Conservation (phyloP, 495 filamentous ascomycete species). For the Penicillium flavigenum region DNA sequence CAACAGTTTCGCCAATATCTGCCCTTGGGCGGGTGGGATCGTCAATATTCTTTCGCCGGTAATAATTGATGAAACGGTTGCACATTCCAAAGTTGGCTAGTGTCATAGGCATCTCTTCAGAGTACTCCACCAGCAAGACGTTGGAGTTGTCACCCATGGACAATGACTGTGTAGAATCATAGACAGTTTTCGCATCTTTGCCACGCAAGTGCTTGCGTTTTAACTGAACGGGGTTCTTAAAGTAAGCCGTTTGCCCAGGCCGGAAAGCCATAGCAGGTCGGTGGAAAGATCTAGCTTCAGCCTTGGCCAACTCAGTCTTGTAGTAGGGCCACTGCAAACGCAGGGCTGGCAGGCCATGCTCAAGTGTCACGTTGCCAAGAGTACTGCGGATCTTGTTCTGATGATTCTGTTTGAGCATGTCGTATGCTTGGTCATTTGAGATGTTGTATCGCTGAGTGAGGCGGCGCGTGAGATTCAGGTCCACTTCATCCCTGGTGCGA, state of each 20-base stretch:
- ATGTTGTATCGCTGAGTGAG: slow-evolving; percentile 86
- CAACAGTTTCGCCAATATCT: slow-evolving; percentile 80
- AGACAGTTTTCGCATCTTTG: slow-evolving; percentile 71
- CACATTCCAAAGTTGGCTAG: slow-evolving; percentile 98
- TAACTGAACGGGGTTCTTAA: slow-evolving; percentile 42
- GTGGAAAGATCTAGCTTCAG: slow-evolving; percentile 87
- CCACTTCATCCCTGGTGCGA: slow-evolving; percentile 40
- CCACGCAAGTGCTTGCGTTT: slow-evolving; percentile 80
- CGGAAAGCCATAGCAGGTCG: slow-evolving; percentile 69
- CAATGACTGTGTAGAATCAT: slow-evolving; percentile 70
- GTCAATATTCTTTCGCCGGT: slow-evolving; percentile 79
- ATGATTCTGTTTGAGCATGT: slow-evolving; percentile 92
- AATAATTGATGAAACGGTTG: slow-evolving; percentile 91
- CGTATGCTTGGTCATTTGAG: slow-evolving; percentile 93
- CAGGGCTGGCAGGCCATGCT: slow-evolving; percentile 87
- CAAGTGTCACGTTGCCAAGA: slow-evolving; percentile 77
- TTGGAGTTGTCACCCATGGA: slow-evolving; percentile 84
- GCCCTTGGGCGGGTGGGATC: slow-evolving; percentile 71
- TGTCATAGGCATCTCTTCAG: slow-evolving; percentile 86
- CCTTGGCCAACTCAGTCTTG: slow-evolving; percentile 73
- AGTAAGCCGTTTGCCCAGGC: slow-evolving; percentile 55
- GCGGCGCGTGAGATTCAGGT: slow-evolving; percentile 39
- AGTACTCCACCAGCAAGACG: slow-evolving; percentile 87
- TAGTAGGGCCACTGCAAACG: slow-evolving; percentile 94
- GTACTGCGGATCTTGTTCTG: slow-evolving; percentile 93